Conservation (phyloP, 1,284 basidiomycete genomes). For the Coniferiporia sulphurascens region DNA sequence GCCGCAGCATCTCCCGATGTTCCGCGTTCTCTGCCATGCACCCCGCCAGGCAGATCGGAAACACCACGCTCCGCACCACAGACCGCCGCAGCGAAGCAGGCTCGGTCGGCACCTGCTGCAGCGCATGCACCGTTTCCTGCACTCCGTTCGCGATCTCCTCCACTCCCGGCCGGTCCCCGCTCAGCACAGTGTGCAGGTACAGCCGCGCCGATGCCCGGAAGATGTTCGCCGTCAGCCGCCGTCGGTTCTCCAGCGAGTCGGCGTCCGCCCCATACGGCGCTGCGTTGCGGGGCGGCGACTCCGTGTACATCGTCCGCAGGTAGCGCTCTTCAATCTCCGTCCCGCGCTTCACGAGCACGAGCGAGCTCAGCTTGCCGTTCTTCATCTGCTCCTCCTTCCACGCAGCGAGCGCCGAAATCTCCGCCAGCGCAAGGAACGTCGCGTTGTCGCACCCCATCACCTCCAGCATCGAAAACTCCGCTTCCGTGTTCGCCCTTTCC, state of each 20-base stretch:
- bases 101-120: constrained; percentile 40
- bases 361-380: constrained; percentile 46
- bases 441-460: constrained; percentile 83
- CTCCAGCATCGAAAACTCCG: constrained; percentile 60
- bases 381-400: constrained; percentile 52
- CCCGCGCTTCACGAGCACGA: constrained; percentile 51
- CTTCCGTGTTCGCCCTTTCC: constrained; percentile 20
- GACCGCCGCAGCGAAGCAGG: constrained; percentile 39
- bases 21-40: constrained; percentile 51
- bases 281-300: constrained; percentile 12
- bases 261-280: constrained; percentile 20
- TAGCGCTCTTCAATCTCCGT: constrained; percentile 45
- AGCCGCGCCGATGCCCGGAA: constrained; percentile 70
- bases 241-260: constrained; percentile 36
- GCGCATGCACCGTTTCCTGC: constrained; percentile 46
- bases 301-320: constrained; percentile 25
- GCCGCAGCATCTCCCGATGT: constrained; percentile 42
- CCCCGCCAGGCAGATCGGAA: constrained; percentile 68
- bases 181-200: constrained; percentile 68
- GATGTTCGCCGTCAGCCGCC: constrained; percentile 57
- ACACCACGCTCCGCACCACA: constrained; percentile 73
- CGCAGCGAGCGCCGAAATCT: constrained; percentile 58
- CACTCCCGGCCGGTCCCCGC: constrained; percentile 59
- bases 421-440: constrained; percentile 72
- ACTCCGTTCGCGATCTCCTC: constrained; percentile 55